phyloP scores from a whole-genome alignment of 2,329 filamentous ascomycete species.

The Trichoderma sp. region DNA sequence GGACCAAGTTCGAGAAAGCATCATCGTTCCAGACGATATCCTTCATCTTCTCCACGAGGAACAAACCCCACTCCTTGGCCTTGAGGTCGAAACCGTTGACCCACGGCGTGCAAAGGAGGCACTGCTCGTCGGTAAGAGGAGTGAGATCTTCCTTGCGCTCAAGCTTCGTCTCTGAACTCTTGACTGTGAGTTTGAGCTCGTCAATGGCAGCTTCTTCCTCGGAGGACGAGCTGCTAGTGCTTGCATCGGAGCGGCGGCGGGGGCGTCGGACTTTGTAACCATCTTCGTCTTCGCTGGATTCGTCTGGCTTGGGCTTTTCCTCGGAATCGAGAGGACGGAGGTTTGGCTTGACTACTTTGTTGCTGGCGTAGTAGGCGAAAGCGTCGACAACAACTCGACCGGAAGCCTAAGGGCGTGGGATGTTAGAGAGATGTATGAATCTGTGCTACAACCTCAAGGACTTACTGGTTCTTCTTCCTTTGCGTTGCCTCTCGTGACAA shows the following conservation, averaged over 20 bases:
- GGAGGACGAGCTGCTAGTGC: neutral
- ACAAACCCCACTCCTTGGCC: slow-evolving; percentile 34
- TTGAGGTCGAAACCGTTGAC: slow-evolving; percentile 41
- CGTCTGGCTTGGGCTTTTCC: neutral
- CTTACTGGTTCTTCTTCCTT: neutral
- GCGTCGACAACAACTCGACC: slow-evolving; percentile 40
- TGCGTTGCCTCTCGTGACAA: neutral
- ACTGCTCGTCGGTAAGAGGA: slow-evolving; percentile 37
- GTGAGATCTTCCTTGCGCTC: neutral
- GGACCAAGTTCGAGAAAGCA: slow-evolving; percentile 40
- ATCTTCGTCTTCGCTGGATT: neutral
- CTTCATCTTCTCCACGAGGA: slow-evolving; percentile 22
- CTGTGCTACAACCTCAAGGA: rapidly evolving
- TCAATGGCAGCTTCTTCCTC: neutral
- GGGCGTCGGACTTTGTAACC: neutral
- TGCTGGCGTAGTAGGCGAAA: slow-evolving; percentile 38
- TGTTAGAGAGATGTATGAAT: neutral
- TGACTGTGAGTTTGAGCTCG: neutral
- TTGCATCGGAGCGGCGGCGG: neutral
- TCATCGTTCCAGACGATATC: slow-evolving; percentile 39
- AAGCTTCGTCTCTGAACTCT: neutral
- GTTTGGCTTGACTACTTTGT: slow-evolving; percentile 33
- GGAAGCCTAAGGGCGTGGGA: neutral
- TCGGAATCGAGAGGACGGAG: slow-evolving; percentile 22
- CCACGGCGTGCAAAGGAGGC: slow-evolving; percentile 40